A percentile compares a stretch with the other conserved stretches of the same genome.
Evolutionary conservation across 1,284 basidiomycete species (phyloP).

Genomic region (Puccinia hordei): DNA sequence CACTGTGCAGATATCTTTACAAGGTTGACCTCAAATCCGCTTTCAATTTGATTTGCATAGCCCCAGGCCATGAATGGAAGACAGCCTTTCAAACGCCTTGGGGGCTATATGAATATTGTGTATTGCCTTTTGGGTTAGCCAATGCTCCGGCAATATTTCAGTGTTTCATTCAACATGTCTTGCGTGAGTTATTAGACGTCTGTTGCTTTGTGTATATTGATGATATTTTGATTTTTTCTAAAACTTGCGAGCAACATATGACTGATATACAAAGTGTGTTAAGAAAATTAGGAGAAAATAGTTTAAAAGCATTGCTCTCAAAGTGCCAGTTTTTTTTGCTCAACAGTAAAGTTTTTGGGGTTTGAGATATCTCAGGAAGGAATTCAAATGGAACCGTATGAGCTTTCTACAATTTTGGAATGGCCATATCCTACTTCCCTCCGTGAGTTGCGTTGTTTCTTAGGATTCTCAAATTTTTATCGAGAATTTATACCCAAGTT

Average conservation of each 20-base stretch:
- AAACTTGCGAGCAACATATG: not conserved
- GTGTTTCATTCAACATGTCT: constrained; percentile 21
- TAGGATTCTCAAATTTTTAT: constrained; percentile 40
- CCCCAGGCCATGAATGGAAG: not conserved
- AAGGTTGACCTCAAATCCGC: constrained; percentile 31
- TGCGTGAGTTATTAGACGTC: constrained; percentile 37
- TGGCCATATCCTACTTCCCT: constrained; percentile 23
- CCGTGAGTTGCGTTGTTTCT: not conserved
- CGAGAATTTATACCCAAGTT: constrained; percentile 15
- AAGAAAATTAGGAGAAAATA: not conserved
- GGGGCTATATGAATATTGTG: constrained; percentile 26
- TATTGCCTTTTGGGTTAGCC: constrained; percentile 27
- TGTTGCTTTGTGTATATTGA: constrained; percentile 40
- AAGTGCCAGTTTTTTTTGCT: constrained; percentile 40
- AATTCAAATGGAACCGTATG: constrained; percentile 9
- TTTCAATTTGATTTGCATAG: constrained; percentile 12
- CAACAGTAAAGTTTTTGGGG: constrained; percentile 28
- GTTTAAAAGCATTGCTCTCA: not conserved
- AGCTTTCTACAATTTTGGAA: not conserved
- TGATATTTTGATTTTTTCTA: constrained; percentile 38
- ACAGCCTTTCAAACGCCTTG: constrained; percentile 30
- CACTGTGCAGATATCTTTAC: not conserved
- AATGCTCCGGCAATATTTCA: constrained; percentile 38
- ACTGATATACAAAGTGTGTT: not conserved
- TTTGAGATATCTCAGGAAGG: constrained; percentile 15